phyloP scores from a whole-genome alignment of 306 rosid genomes.

The Vigna angularis region DNA sequence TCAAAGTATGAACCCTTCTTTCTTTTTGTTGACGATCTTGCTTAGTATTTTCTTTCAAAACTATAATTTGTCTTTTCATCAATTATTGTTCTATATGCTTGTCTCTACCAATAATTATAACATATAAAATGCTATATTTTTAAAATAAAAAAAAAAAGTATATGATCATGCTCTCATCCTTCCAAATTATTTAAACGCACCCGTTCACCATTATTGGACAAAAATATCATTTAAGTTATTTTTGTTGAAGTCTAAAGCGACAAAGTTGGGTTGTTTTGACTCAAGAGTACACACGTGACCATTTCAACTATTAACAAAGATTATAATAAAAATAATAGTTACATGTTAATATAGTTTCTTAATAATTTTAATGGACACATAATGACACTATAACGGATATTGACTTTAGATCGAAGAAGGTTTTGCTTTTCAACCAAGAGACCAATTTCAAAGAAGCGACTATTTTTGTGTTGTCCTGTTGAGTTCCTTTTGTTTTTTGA shows the following conservation, averaged over 20 bases:
- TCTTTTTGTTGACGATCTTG: constrained; percentile 30
- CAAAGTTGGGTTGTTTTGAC: neutral
- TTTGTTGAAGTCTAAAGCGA: neutral
- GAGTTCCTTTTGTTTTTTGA: neutral
- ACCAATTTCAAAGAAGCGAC: neutral
- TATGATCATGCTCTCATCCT: neutral
- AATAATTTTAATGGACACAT: neutral
- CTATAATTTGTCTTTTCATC: constrained; percentile 31
- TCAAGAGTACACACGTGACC: neutral
- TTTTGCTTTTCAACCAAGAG: constrained; percentile 1
- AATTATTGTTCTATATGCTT: constrained; percentile 25
- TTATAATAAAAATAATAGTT: neutral
- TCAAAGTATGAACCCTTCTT: constrained; percentile 8
- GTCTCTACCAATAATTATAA: constrained; percentile 34
- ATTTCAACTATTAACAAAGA: neutral
- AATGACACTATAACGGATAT: constrained; percentile 1
- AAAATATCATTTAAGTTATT: neutral
- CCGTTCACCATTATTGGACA: neutral
- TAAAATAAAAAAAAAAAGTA: neutral
- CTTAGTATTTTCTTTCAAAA: neutral
- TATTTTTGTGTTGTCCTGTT: neutral
- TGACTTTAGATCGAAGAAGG: neutral
- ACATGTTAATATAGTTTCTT: neutral
- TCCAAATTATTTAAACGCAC: constrained; percentile 1
- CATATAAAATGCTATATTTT: neutral